Conservation (phyloP, 1,139 yeast genomes). For the Pichia inconspicua region DNA sequence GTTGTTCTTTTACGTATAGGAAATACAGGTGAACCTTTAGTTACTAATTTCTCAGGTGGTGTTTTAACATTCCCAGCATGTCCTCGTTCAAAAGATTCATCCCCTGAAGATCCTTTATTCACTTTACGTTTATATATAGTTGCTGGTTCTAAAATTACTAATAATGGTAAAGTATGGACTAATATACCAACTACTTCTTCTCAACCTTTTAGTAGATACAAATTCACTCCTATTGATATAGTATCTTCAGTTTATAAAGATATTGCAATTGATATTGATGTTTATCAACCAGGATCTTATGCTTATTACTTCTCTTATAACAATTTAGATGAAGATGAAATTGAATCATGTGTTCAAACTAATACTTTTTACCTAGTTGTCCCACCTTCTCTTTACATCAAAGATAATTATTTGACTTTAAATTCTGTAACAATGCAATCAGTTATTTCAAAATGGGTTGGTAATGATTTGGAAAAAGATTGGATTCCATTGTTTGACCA, state of each 20-base stretch:
- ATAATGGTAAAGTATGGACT: conserved; percentile 64
- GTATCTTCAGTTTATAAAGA: conserved; percentile 52
- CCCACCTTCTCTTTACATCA: conserved; percentile 63
- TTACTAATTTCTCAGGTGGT: conserved; percentile 39
- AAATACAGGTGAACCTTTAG: conserved; percentile 49
- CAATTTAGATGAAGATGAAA: conserved; percentile 27
- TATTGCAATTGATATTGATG: conserved; percentile 49
- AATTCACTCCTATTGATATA: conserved; percentile 42
- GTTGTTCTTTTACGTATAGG: conserved; percentile 44
- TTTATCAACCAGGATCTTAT: conserved; percentile 74
- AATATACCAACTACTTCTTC: conserved; percentile 52
- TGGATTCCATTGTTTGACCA: conserved; percentile 65
- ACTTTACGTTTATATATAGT: conserved; percentile 55
- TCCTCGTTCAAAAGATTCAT: conserved; percentile 36
- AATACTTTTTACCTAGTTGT: conserved; percentile 67
- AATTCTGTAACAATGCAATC: conserved; percentile 82
- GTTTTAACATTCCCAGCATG: conserved; percentile 58
- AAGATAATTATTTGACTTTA: conserved; percentile 53
- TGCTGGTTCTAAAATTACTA: conserved; percentile 66
- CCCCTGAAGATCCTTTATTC: conserved; percentile 42
- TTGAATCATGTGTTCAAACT: conserved; percentile 35
- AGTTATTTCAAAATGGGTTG: conserved; percentile 88
- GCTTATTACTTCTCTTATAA: conserved; percentile 54
- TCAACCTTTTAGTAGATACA: conserved; percentile 45
- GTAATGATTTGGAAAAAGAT: conserved; percentile 38